Evolutionary conservation across 2,329 filamentous ascomycete genomes (phyloP).

Genomic region (Alternaria arborescens): DNA sequence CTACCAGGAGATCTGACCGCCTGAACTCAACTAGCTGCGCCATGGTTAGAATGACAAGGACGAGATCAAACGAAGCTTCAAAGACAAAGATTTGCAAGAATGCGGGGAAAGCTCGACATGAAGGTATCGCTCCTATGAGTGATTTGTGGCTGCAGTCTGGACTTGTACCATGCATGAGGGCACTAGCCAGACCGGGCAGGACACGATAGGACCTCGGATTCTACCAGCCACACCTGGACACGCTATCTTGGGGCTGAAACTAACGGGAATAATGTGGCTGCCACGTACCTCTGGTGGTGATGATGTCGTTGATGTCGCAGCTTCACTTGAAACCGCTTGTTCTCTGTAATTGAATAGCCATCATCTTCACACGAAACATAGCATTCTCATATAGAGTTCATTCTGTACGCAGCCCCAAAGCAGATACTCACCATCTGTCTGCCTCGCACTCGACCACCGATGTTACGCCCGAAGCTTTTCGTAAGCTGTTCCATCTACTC

Average conservation of each 20-base stretch:
- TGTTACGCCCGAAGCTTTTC: background rate
- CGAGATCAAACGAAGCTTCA: background rate
- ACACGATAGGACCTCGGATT: background rate
- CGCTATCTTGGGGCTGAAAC: background rate
- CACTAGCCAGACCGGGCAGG: background rate
- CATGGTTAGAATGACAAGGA: background rate
- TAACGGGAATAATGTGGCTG: background rate
- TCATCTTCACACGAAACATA: background rate
- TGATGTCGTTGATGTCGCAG: background rate
- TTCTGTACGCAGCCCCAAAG: background rate
- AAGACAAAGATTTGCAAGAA: background rate
- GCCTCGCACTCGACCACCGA: background rate
- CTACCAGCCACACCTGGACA: background rate
- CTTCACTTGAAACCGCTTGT: background rate
- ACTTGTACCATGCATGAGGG: background rate
- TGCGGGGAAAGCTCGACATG: background rate
- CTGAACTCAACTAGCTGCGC: slow-evolving; percentile 6
- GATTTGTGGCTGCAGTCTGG: background rate
- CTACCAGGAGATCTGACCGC: slow-evolving; percentile 10
- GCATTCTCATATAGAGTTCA: background rate
- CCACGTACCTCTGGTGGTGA: background rate
- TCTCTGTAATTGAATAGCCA: background rate
- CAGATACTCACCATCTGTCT: background rate
- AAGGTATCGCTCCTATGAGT: background rate
- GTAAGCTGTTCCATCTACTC: background rate